These are phyloP conservation scores for Dalbergia cochinchinensis DNA, from an alignment of 306 rosid genomes.

Conservation along the genomic window DNA sequence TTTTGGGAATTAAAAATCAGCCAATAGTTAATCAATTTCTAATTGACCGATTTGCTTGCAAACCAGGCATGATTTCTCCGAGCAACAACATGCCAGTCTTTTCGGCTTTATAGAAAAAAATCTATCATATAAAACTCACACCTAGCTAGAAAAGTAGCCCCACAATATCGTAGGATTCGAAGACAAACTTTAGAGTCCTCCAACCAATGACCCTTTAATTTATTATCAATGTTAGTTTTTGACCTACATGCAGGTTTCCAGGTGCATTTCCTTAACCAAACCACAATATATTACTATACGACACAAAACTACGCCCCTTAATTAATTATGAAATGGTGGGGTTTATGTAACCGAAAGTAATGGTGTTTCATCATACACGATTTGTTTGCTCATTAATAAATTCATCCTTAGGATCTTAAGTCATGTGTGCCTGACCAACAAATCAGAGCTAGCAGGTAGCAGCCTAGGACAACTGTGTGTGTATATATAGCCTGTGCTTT, in stretches of 20 bases:
- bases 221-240: too few relatives aligned
- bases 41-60: too few relatives aligned
- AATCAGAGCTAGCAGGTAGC: constrained; percentile 35
- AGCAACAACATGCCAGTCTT: background rate
- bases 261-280: constrained; percentile 3
- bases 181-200: background rate
- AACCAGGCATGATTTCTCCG: background rate
- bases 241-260: background rate
- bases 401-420: constrained; percentile 37
- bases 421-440: constrained; percentile 49
- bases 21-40: too few relatives aligned
- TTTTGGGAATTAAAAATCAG: too few relatives aligned
- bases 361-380: background rate
- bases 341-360: constrained; percentile 6
- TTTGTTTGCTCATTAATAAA: constrained; percentile 9
- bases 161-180: background rate
- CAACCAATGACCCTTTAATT: background rate
- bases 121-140: background rate
- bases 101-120: background rate
- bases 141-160: background rate
- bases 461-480: too few relatives aligned
- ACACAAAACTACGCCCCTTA: background rate
- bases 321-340: constrained; percentile 4
- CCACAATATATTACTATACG: background rate
- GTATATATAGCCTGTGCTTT: too few relatives aligned